Evolutionary conservation across 1,284 basidiomycete genomes (phyloP).

Genomic region (Cutaneotrichosporon cyanovorans): DNA sequence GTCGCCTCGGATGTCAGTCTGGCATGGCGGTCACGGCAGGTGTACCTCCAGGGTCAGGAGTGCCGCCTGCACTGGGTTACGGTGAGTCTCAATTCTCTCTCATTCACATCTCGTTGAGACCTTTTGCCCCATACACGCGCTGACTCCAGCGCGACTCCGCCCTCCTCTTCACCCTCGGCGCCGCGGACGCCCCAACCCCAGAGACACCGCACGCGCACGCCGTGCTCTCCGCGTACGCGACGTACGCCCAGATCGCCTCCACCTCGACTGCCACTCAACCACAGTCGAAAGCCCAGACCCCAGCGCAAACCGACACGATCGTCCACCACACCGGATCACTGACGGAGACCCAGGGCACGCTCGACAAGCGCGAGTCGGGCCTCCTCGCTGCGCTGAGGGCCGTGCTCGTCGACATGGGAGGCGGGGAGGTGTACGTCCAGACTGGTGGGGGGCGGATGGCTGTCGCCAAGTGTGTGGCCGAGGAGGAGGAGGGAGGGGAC

Average conservation of each 20-base stretch:
- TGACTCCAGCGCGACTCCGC: constrained; percentile 24
- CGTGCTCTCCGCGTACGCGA: background rate
- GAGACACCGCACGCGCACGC: too few relatives aligned
- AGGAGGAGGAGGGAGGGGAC: background rate
- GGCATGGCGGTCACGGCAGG: constrained; percentile 11
- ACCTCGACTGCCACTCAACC: background rate
- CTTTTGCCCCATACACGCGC: background rate
- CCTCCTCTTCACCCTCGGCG: constrained; percentile 21
- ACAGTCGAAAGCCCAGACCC: too few relatives aligned
- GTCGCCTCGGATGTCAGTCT: constrained; percentile 12
- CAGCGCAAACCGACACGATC: constrained; percentile 7
- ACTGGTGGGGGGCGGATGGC: constrained; percentile 21
- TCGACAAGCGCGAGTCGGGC: constrained; percentile 14
- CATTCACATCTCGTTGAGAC: too few relatives aligned
- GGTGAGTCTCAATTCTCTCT: constrained; percentile 16
- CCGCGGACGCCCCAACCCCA: background rate
- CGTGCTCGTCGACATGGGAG: background rate
- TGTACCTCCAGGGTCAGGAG: constrained; percentile 17
- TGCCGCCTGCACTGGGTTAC: constrained; percentile 26
- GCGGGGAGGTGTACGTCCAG: constrained; percentile 23
- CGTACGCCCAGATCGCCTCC: background rate
- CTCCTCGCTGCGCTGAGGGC: constrained; percentile 9
- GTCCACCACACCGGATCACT: constrained; percentile 5
- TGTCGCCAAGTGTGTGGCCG: constrained; percentile 15
- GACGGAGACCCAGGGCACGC: constrained; percentile 8